These are phyloP conservation scores for Komagataella kurtzmanii DNA, from an alignment of 805 yeast genomes.

Conservation along the genomic window DNA sequence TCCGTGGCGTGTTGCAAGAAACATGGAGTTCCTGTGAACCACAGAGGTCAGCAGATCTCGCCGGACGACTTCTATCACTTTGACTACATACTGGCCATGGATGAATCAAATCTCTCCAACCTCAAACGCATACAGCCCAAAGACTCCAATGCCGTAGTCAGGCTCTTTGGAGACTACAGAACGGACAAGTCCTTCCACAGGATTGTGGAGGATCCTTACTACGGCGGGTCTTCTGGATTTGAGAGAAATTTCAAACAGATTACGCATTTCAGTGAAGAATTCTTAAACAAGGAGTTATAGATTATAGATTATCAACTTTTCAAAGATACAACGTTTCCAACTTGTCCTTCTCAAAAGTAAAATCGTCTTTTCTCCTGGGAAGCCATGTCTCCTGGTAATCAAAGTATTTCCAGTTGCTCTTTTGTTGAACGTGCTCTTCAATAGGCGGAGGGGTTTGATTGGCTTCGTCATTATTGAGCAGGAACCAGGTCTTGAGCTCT, in stretches of 20 bases:
- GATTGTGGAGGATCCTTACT: conserved; percentile 84
- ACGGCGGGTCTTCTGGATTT: conserved; percentile 78
- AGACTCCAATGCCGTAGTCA: conserved; percentile 32
- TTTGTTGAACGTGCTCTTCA: conserved; percentile 16
- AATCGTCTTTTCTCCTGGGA: conserved; percentile 27
- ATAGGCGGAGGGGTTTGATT: conserved; percentile 8
- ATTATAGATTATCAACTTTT: neutral
- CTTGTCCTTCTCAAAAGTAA: conserved; percentile 16
- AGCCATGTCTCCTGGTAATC: conserved; percentile 26
- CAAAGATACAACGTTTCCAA: neutral
- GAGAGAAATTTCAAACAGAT: conserved; percentile 69
- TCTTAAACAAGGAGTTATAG: conserved; percentile 34
- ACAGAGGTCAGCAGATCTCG: conserved; percentile 58
- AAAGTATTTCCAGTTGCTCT: conserved; percentile 36
- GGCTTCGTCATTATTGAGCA: conserved; percentile 50
- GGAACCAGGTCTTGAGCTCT: conserved; percentile 70
- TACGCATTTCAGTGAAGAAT: conserved; percentile 59
- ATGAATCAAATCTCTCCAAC: conserved; percentile 41
- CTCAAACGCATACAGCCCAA: conserved; percentile 40
- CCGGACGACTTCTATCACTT: conserved; percentile 37
- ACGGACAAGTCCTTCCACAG: conserved; percentile 32
- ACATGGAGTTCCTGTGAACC: conserved; percentile 65
- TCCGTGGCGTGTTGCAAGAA: conserved; percentile 53
- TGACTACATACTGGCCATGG: conserved; percentile 65
- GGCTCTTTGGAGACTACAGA: conserved; percentile 74